Percentiles rank a stretch among this genome's conserved stretches.
Evolutionary conservation across 345 rosid species (phyloP).

Genomic region (Syzygium grande): DNA sequence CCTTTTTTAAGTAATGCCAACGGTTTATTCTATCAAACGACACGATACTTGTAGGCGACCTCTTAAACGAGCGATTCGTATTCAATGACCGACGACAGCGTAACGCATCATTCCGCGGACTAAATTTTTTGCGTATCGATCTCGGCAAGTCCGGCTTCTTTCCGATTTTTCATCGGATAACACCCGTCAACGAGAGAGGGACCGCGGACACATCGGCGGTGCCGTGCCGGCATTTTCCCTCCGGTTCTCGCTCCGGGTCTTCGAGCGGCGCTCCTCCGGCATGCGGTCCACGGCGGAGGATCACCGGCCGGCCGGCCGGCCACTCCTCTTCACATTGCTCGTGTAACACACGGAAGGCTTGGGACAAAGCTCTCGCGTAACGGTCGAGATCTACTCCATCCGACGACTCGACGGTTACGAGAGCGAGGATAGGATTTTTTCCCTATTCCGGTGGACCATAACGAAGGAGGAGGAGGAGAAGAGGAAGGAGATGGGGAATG

Average conservation of each 20-base stretch:
- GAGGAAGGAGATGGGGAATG: too few relatives aligned
- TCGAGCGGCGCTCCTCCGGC: neutral
- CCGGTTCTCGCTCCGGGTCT: too few relatives aligned
- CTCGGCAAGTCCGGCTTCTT: neutral
- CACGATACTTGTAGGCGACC: rapidly evolving
- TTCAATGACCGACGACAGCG: neutral
- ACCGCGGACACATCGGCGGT: rapidly evolving
- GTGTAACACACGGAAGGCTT: rapidly evolving
- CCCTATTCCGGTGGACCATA: neutral
- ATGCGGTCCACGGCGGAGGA: neutral
- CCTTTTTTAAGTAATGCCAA: neutral
- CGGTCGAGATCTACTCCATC: neutral
- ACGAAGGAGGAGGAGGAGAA: neutral
- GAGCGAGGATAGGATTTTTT: rapidly evolving
- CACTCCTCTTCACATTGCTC: too few relatives aligned
- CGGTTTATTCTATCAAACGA: neutral
- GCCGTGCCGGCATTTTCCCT: rapidly evolving
- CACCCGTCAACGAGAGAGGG: neutral
- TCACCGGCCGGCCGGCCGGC: neutral
- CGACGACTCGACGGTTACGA: neutral
- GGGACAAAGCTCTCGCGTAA: neutral
- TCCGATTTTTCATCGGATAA: neutral
- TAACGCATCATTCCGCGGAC: neutral
- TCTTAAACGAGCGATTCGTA: neutral
- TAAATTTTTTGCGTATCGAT: neutral